A percentile compares a stretch with the other conserved stretches of the same genome.
phyloP scores from a whole-genome alignment of 768 basidiomycete species.

The Tulasnella sp. region DNA sequence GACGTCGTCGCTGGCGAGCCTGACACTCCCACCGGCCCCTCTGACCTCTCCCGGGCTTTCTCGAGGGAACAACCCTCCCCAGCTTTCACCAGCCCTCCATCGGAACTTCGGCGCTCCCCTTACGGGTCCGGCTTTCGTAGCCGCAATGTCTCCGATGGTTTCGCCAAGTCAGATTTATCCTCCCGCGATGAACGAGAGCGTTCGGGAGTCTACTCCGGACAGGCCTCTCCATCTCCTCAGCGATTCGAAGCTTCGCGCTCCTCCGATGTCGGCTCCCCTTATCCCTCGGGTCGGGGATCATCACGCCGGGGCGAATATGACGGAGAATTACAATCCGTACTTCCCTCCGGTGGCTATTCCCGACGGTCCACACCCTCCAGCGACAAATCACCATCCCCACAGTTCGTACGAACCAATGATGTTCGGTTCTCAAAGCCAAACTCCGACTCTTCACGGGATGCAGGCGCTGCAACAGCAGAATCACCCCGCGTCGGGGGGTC shows the following conservation, averaged over 20 bases:
- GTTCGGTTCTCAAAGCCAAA: background rate
- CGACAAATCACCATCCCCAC: constrained; percentile 1
- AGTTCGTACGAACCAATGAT: background rate
- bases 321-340: constrained; percentile 5
- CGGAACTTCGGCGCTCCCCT: background rate
- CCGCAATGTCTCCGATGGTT: background rate
- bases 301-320: background rate
- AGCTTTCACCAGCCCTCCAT: background rate
- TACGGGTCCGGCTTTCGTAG: background rate
- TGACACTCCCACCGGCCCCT: constrained; percentile 8
- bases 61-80: background rate
- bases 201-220: background rate
- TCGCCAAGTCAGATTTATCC: constrained; percentile 1
- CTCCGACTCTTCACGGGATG: background rate
- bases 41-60: constrained; percentile 3
- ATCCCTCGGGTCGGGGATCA: background rate
- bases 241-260: background rate
- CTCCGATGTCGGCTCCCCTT: background rate
- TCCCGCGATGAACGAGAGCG: background rate
- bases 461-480: background rate
- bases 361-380: background rate
- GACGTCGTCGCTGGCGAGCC: background rate
- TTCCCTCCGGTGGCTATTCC: constrained; percentile 4
- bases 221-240: background rate
- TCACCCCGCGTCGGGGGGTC: background rate